Percentiles rank a stretch among this genome's conserved stretches.
These are phyloP conservation scores for Reutealis trisperma DNA, from an alignment of 345 rosid genomes.

Conservation along the genomic window DNA sequence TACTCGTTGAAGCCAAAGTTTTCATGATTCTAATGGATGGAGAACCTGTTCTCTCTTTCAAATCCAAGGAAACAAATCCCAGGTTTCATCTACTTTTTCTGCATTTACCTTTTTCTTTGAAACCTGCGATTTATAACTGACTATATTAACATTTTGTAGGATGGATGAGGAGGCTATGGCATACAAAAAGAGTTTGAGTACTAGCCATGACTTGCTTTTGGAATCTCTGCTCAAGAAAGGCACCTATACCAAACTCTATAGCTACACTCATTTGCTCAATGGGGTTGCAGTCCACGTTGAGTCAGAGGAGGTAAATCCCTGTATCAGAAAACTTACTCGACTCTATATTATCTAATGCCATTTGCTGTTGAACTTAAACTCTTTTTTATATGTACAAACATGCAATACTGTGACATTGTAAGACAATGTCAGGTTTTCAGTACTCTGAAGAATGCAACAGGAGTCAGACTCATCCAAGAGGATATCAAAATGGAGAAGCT, in stretches of 20 bases:
- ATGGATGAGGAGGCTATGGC: constrained; percentile 16
- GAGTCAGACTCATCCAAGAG: constrained; percentile 41
- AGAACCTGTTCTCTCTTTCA: constrained; percentile 32
- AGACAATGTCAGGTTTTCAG: constrained; percentile 28
- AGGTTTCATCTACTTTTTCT: constrained; percentile 19
- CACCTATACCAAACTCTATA: constrained; percentile 43
- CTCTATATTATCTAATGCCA: neutral
- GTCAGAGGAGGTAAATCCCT: constrained; percentile 38
- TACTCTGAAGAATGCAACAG: constrained; percentile 32
- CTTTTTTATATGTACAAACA: neutral
- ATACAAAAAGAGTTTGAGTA: constrained; percentile 31
- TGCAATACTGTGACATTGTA: neutral
- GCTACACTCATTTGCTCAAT: constrained; percentile 48
- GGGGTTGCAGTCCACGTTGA: constrained; percentile 44
- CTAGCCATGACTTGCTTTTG: constrained; percentile 34
- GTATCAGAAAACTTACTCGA: neutral
- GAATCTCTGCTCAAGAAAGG: constrained; percentile 31
- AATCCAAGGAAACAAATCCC: constrained; percentile 11
- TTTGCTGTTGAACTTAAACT: neutral
- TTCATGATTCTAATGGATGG: constrained; percentile 40
- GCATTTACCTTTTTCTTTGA: neutral
- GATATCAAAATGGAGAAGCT: constrained; percentile 48
- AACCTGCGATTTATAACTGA: neutral
- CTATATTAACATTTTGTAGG: neutral
- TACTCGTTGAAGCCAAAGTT: constrained; percentile 32